Percentiles rank a stretch among this genome's conserved stretches.
phyloP scores from a whole-genome alignment of 2,329 filamentous ascomycete species.

The Aspergillus thermomutatus region DNA sequence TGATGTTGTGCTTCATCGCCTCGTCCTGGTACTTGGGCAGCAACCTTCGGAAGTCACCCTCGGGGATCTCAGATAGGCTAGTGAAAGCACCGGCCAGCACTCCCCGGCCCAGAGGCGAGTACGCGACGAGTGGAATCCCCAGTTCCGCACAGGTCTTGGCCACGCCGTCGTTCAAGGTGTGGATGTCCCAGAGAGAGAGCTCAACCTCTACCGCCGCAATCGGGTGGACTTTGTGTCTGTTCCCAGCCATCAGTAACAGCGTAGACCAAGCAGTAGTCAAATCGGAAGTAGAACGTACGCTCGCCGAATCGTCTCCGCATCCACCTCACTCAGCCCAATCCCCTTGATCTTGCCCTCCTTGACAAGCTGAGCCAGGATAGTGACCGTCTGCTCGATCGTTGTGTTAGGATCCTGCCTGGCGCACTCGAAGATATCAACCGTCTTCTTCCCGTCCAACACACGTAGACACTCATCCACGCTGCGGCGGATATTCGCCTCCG shows the following conservation, averaged over 20 bases:
- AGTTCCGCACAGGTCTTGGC: conserved; percentile 54
- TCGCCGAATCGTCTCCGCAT: conserved; percentile 44
- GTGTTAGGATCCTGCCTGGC: conserved; percentile 54
- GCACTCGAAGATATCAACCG: conserved; percentile 60
- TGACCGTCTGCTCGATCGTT: conserved; percentile 48
- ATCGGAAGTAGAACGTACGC: conserved; percentile 28
- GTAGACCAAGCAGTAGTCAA: conserved; percentile 1
- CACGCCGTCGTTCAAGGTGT: conserved; percentile 57
- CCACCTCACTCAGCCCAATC: conserved; percentile 43
- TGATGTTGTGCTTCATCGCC: conserved; percentile 49
- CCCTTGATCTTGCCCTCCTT: conserved; percentile 45
- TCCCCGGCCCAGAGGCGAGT: conserved; percentile 59
- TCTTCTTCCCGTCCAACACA: conserved; percentile 55
- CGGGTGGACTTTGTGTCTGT: conserved; percentile 49
- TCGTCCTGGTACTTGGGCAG: conserved; percentile 51
- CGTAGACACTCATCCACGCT: conserved; percentile 58
- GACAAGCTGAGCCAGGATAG: conserved; percentile 36
- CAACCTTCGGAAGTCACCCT: conserved; percentile 43
- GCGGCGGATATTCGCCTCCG: conserved; percentile 52
- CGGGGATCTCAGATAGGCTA: conserved; percentile 45
- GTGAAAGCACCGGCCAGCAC: conserved; percentile 52
- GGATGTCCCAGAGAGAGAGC: conserved; percentile 55
- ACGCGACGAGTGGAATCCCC: conserved; percentile 56
- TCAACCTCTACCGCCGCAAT: conserved; percentile 61
- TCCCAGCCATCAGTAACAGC: not conserved